Base-by-base conservation (phyloP, 1,139 yeast genomes). In the Lodderomyces beijingensis region DNA sequence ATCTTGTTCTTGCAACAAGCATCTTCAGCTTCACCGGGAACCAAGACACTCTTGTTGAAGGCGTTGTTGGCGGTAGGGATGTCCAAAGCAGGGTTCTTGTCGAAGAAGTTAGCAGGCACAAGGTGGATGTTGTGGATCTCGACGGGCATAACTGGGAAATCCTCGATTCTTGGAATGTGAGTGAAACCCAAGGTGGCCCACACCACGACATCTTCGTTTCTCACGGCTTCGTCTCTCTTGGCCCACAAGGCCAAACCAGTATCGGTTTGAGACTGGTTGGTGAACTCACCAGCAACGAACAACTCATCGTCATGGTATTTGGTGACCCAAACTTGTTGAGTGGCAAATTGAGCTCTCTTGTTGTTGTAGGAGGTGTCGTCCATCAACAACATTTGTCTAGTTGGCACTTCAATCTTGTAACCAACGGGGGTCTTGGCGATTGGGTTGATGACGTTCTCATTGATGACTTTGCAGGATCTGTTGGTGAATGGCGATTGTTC, bases 141-240 rank as follows among this genome's bases (percentile, higher is more conserved):
- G 38, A 79, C 84, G 27, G 95, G 93, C 95, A 86, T 86, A 41
- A 86, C 93, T 34, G 95, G 95, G 83, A 84, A 86, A 59, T 86
- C 95, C 64, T 86, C 95, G 22, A 82, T 82, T 51, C 89, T 75
- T 47, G 94, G 94, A 51, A 85, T 77, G 56, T 86, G 95, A 16
- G 95, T 86, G 64, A 86, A 74, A 19, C 89, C 93, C 55, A 86
- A 60, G 31, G 95, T 84, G 47, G 88, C 87, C 94, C 94, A 86
- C 36, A 86, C 79, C 37, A 86, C 93, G 43, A 80, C 58, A 49
- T 86, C 93, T 14, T 81, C 82, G 57, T 86, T 75, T 70, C 94
- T 81, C 31, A 86, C 91, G 25, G 64, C 53, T 41, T 84, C 94
- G 35, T 64, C 62, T 45, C 87, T 79, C 49, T 75, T 71, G 16